Evolutionary conservation across 2,329 filamentous ascomycete species (phyloP), one percentile per base, ranked within the genome.

Genomic region (Claviceps sp.): DNA sequence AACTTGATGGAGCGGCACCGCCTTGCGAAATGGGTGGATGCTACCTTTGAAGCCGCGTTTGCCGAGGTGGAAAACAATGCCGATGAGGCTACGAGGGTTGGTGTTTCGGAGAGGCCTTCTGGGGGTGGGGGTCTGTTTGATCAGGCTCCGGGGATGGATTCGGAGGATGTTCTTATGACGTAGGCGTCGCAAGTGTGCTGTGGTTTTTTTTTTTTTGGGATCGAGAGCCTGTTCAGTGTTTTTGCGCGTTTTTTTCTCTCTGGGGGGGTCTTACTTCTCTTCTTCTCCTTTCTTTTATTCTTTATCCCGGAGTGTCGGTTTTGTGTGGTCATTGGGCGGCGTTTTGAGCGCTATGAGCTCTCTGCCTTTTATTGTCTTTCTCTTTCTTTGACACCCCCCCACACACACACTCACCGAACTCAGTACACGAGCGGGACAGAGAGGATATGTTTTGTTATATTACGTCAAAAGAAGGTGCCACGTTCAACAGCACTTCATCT

Each of bases 21-120:
- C 40, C 74, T 95, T 11, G 79, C 81, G 6, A 75, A 84, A 52
- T 95, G 90, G 87, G 66, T 72, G 17, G 63, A 59, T 10, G 65
- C 65, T 13, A 65, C 68, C 6, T 64, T 68, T 22, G 65, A 70
- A 34, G 63, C 64, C 26, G 71, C 70, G 17, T 64, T 68, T 45
- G 54, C 59, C 8, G 61, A 69, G 53, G 58, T 70, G 24, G 61
- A 65, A 47, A 60, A 56, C 37, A 56, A 63, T 10, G 56, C 62
- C 47, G 69, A 71, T 42, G 62, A 65, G 30, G 60, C 56, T 24
- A 66, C 63, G 7, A 54, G 51, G 45, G 52, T 49, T 13, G 59
- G 56, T 26, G 52, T 24, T 6, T 41, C 52, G 4, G 39, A 30
- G 26, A 30, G 26, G 8, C 8, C 26, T 30, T 30, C 26, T 30